These are phyloP conservation scores for Hawksworthiomyces lignivorus DNA, from an alignment of 2,329 filamentous ascomycete genomes.

Conservation along the genomic window DNA sequence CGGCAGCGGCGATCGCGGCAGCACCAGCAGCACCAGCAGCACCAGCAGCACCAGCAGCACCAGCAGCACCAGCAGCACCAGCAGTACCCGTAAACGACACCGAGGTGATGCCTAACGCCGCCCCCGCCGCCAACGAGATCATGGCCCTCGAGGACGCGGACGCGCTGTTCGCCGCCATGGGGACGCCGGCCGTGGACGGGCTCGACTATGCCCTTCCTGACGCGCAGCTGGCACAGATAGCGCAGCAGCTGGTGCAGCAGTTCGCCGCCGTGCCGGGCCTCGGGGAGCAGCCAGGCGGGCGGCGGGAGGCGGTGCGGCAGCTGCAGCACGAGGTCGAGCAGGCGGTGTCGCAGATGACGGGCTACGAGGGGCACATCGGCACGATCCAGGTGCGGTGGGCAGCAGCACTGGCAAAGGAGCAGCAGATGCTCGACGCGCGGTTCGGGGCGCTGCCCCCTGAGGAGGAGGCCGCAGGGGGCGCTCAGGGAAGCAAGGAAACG, in stretches of 20 bases:
- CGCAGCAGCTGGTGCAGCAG: constrained; percentile 8
- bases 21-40: not conserved
- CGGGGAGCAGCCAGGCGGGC: constrained; percentile 2
- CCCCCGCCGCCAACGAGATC: not conserved
- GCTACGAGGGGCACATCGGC: constrained; percentile 19
- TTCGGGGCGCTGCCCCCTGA: constrained; percentile 8
- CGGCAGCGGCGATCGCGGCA: not conserved
- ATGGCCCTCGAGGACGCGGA: constrained; percentile 19
- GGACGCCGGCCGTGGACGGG: constrained; percentile 14
- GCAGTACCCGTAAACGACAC: not conserved
- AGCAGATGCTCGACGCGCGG: constrained; percentile 14
- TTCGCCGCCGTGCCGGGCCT: constrained; percentile 1
- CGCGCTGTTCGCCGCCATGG: constrained; percentile 21
- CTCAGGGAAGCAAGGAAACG: not conserved
- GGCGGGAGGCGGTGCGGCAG: constrained; percentile 12
- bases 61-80: not conserved
- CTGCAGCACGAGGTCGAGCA: constrained; percentile 16
- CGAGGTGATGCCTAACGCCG: not conserved
- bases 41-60: not conserved
- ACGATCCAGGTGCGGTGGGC: constrained; percentile 14
- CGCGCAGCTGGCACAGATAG: not conserved
- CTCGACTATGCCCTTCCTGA: constrained; percentile 21
- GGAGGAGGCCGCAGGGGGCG: not conserved
- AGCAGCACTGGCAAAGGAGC: constrained; percentile 19
- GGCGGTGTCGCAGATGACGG: constrained; percentile 15